Evolutionary conservation across 78 protist genomes (phyloP), one percentile per base, ranked within the genome.

Genomic region (Emiliania huxleyi): DNA sequence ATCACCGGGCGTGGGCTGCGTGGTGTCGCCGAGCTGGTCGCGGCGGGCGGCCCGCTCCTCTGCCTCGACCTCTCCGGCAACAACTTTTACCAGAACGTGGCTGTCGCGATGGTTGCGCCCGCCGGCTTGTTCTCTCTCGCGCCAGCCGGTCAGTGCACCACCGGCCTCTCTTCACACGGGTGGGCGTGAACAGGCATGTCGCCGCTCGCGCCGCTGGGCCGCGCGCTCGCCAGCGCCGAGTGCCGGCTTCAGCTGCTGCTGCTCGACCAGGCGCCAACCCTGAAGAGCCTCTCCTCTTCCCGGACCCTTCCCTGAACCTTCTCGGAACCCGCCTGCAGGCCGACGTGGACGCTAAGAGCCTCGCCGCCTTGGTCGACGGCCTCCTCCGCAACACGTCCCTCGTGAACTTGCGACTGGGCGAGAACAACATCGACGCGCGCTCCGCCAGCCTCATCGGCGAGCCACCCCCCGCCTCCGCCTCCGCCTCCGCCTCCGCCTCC

Each of bases 181-280:
- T n/a, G n/a, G n/a, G n/a, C n/a, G n/a, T n/a, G n/a, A n/a, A n/a
- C n/a, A n/a, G n/a, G n/a, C 38, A 15, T 40, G n/a, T 79, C 87
- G 37, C 26, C 87, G 44, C 29, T 79, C 52, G 49, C 48, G 87
- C 87, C 87, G 21, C 45, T 79, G 49, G 87, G 43, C 26, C 6
- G 0, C 49, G 48, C 87, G 87, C 87, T 79, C 46, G 87, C 87
- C n/a, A 4, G 11, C 38, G 12, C 15, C 25, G 25, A 0, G 37
- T 79, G 87, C 87, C 2, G n/a, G 43, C 49, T 79, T 1, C 87
- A 79, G 87, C 87, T 79, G n/a, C 87, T 79, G 33, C 29, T 5
- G 38, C 87, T 79, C 87, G 87, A 40, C 49, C 45, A 79, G 83
- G 71, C n/a, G n/a, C n/a, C n/a, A n/a, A n/a, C n/a, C n/a, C n/a